These are phyloP conservation scores for Leccinum solheimii DNA, from an alignment of 1,284 basidiomycete species.

Conservation along the genomic window DNA sequence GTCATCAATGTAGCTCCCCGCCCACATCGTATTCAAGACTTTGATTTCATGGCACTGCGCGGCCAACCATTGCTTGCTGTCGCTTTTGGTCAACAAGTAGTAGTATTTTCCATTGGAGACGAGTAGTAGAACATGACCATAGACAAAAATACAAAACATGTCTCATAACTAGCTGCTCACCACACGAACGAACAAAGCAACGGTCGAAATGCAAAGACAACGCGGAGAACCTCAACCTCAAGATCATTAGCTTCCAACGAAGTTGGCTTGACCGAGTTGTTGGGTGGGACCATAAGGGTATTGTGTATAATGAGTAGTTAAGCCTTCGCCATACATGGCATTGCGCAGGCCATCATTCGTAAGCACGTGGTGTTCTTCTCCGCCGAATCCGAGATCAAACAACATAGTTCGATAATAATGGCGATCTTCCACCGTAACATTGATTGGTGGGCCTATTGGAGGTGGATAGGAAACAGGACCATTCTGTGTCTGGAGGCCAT, in stretches of 20 bases:
- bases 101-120: constrained; percentile 50
- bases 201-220: background rate
- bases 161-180: constrained; percentile 16
- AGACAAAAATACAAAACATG: constrained; percentile 22
- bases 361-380: constrained; percentile 37
- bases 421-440: constrained; percentile 49
- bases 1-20: constrained; percentile 55
- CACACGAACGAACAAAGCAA: constrained; percentile 7
- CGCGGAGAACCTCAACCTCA: background rate
- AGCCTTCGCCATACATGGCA: constrained; percentile 25
- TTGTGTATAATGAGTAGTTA: constrained; percentile 33
- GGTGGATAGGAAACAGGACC: constrained; percentile 21
- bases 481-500: constrained; percentile 15
- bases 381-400: constrained; percentile 62
- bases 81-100: constrained; percentile 58
- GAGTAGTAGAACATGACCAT: constrained; percentile 31
- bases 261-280: constrained; percentile 24
- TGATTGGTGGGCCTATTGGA: constrained; percentile 18
- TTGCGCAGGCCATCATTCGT: constrained; percentile 29
- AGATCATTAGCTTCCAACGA: constrained; percentile 25
- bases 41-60: constrained; percentile 66
- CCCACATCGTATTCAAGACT: constrained; percentile 67
- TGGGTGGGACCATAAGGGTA: constrained; percentile 35
- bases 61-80: constrained; percentile 65
- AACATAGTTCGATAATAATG: constrained; percentile 73